Evolutionary conservation across 2,329 filamentous ascomycete species (phyloP), one percentile per base, ranked within the genome.

Genomic region (Verticillium isaacii): DNA sequence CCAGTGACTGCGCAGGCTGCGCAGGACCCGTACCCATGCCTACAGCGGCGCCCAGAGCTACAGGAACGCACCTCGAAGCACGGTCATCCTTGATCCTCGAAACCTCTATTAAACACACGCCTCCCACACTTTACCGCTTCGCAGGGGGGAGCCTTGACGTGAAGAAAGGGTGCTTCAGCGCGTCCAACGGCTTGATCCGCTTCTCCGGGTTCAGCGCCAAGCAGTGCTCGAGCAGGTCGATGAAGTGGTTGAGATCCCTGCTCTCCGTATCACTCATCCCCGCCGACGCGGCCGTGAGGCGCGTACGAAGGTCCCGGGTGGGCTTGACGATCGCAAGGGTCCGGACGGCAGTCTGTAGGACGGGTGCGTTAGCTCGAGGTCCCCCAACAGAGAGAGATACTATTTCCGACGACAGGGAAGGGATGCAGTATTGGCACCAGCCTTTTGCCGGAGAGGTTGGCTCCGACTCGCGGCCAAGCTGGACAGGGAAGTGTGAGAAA

Each of bases 141-240:
- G 63, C 61, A 36, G 62, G 58, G 36, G 61, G 63, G 61, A 73
- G 70, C 72, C 74, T 75, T 29, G 82, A 78, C 32, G 77, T 79
- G 68, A 98, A 92, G 75, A 98, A 98, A 1, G 91, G 91, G 79
- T 98, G 94, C 71, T 88, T 89, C 68, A 98, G 79, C 57, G 95
- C 95, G 70, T 98, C 93, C 15, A 84, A 81, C 0, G 95, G 91
- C 56, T 91, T 94, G 70, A 95, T 91, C 65, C 95, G 86, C 81
- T 96, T 96, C 73, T 97, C 93, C 1, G 94, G 92, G 71, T 98
- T 97, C 66, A 98, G 83, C 62, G 89, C 87, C 66, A 99, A 81
- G 72, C 93, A 98, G 61, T 90, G 89, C 71, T 97, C 93, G 62
- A 99, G 78, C 57, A 99, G 78, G 74, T 98, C 93, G 67, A 92